phyloP scores from a whole-genome alignment of 768 basidiomycete species.

The Paxillus involutus region DNA sequence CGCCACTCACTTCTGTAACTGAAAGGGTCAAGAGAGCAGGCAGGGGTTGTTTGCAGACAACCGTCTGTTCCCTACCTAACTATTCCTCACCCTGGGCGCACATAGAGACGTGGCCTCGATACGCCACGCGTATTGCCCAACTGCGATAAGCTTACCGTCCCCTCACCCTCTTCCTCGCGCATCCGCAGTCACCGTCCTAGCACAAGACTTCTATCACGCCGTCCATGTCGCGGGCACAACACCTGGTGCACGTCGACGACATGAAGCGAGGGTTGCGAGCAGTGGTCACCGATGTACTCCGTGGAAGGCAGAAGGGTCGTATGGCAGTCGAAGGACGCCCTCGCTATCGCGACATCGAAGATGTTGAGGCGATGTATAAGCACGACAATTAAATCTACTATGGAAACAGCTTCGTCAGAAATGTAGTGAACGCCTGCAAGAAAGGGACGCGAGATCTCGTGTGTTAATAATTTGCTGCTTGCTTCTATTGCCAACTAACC shows the following conservation, averaged over 20 bases:
- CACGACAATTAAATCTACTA: constrained; percentile 18
- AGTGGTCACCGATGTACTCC: constrained; percentile 57
- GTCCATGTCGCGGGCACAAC: constrained; percentile 55
- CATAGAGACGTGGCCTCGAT: constrained; percentile 63
- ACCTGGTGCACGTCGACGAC: constrained; percentile 28
- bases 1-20: neutral
- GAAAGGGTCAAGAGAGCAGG: constrained; percentile 56
- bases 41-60: constrained; percentile 67
- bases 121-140: constrained; percentile 67
- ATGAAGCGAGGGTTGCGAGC: constrained; percentile 48
- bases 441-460: constrained; percentile 27
- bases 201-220: constrained; percentile 78
- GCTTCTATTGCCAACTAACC: neutral
- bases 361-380: constrained; percentile 16
- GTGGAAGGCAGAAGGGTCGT: constrained; percentile 46
- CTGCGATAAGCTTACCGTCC: constrained; percentile 58
- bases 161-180: constrained; percentile 41
- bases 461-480: constrained; percentile 10
- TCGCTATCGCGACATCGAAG: constrained; percentile 24
- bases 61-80: neutral
- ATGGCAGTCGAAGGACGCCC: constrained; percentile 49
- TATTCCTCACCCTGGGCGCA: neutral
- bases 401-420: constrained; percentile 23
- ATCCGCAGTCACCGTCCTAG: constrained; percentile 63
- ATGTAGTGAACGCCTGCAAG: constrained; percentile 14